phyloP scores from a whole-genome alignment of 345 rosid genomes.

The Boechera retrofracta region DNA sequence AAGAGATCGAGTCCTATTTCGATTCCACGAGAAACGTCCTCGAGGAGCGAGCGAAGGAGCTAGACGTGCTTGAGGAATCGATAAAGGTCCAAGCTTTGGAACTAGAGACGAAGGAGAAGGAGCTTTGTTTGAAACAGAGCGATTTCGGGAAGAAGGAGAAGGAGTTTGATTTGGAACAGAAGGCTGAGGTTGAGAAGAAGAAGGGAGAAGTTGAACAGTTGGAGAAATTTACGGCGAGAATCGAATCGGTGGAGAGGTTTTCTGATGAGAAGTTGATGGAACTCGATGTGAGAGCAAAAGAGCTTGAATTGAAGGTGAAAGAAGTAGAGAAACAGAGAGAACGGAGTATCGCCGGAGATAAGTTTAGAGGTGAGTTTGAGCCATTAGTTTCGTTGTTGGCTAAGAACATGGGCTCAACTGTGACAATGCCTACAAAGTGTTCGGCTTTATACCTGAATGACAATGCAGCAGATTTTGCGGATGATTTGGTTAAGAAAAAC shows the following conservation, averaged over 20 bases:
- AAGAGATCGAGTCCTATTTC: slow-evolving; percentile 52
- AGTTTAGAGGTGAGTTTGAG: slow-evolving; percentile 30
- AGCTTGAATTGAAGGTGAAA: slow-evolving; percentile 31
- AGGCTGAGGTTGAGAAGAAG: slow-evolving; percentile 23
- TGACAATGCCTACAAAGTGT: neutral
- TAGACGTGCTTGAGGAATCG: slow-evolving; percentile 37
- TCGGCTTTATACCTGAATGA: neutral
- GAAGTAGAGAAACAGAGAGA: slow-evolving; percentile 23
- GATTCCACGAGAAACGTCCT: slow-evolving; percentile 36
- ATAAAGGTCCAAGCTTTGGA: slow-evolving; percentile 28
- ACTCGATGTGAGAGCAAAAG: slow-evolving; percentile 27
- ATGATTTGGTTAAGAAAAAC: slow-evolving; percentile 35
- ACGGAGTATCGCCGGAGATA: slow-evolving; percentile 21
- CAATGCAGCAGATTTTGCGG: neutral
- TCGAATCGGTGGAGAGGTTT: slow-evolving; percentile 8
- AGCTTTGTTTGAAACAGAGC: slow-evolving; percentile 4
- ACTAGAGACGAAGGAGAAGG: slow-evolving; percentile 26
- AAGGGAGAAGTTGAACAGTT: slow-evolving; percentile 22
- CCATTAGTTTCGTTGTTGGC: slow-evolving; percentile 29
- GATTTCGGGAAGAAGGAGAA: slow-evolving; percentile 44
- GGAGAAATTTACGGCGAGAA: slow-evolving; percentile 12
- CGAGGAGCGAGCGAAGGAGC: slow-evolving; percentile 45
- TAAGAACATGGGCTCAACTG: slow-evolving; percentile 23
- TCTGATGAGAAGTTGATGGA: slow-evolving; percentile 15
- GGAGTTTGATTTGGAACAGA: slow-evolving; percentile 26